phyloP scores from a whole-genome alignment of 163 green algal species.

The Coccomyxa subellipsoidea region DNA sequence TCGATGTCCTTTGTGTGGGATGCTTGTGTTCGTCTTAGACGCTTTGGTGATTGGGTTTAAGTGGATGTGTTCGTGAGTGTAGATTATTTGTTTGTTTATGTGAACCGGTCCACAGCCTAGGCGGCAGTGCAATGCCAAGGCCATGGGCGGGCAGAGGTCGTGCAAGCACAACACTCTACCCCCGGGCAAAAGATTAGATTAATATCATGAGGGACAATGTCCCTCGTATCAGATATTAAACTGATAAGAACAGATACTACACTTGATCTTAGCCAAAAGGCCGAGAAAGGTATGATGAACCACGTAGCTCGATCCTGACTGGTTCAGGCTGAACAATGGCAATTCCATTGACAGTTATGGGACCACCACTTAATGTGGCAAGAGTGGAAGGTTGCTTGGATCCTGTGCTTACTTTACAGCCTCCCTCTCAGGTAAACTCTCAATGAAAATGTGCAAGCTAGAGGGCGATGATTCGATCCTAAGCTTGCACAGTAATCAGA shows the following conservation, averaged over 20 bases:
- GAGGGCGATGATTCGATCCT: too few relatives aligned
- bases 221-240: conserved; percentile 16
- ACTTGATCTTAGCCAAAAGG: conserved; percentile 33
- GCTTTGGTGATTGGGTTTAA: too few relatives aligned
- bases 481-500: neutral
- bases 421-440: neutral
- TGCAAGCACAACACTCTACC: neutral
- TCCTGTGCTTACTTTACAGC: too few relatives aligned
- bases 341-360: neutral
- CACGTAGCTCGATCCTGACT: neutral
- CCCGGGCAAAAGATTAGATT: conserved; percentile 9
- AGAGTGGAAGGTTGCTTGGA: too few relatives aligned
- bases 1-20: too few relatives aligned
- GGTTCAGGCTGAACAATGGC: neutral
- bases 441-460: too few relatives aligned
- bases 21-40: too few relatives aligned
- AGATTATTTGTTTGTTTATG: neutral
- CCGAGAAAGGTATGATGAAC: conserved; percentile 18
- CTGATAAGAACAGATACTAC: conserved; percentile 26
- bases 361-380: neutral
- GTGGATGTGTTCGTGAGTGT: too few relatives aligned
- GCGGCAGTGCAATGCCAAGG: neutral
- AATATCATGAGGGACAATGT: conserved; percentile 8
- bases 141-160: neutral
- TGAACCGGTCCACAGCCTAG: neutral